Evolutionary conservation across 352 stramenopile genomes (phyloP).

Genomic region (Phytopythium kandeliae): DNA sequence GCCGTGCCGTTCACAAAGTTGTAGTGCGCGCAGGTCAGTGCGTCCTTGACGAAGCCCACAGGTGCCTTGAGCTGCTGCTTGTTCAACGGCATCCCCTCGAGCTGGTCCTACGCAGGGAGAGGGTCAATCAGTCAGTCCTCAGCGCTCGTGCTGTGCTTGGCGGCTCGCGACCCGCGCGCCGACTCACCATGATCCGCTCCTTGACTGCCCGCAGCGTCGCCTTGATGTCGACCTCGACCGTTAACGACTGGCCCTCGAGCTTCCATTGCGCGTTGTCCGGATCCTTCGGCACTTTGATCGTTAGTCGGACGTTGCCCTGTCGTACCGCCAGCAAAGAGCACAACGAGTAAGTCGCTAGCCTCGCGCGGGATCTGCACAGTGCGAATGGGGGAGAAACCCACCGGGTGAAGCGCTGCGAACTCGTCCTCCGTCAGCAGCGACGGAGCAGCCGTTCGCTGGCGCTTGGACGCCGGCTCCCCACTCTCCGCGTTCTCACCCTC

Average conservation of each 20-base stretch:
- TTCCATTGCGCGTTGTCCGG: slow-evolving; percentile 89
- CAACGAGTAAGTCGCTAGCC: too few species aligned
- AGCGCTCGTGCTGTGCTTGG: background rate
- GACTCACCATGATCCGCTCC: slow-evolving; percentile 72
- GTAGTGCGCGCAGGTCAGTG: slow-evolving; percentile 77
- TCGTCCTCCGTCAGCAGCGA: slow-evolving; percentile 75
- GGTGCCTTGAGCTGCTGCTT: slow-evolving; percentile 95
- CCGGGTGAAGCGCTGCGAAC: slow-evolving; percentile 69
- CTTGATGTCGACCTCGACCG: slow-evolving; percentile 83
- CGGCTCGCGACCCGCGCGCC: background rate
- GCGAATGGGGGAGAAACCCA: slow-evolving; percentile 19
- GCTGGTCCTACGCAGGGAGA: slow-evolving; percentile 33
- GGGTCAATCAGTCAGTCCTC: background rate
- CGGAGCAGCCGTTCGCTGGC: slow-evolving; percentile 54
- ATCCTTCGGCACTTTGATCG: slow-evolving; percentile 84
- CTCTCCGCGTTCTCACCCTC: background rate
- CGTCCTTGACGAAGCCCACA: slow-evolving; percentile 91
- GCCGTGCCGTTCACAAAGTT: slow-evolving; percentile 75
- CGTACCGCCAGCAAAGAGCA: slow-evolving; percentile 5
- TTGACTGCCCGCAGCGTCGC: slow-evolving; percentile 91
- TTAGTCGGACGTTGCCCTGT: slow-evolving; percentile 60
- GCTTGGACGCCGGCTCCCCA: slow-evolving; percentile 58
- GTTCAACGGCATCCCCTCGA: slow-evolving; percentile 91
- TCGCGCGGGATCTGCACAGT: too few species aligned
- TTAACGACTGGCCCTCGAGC: slow-evolving; percentile 91